Evolutionary conservation across 495 filamentous ascomycete species (phyloP), one percentile per base, ranked within the genome.

Genomic region (Annulohypoxylon nitens): DNA sequence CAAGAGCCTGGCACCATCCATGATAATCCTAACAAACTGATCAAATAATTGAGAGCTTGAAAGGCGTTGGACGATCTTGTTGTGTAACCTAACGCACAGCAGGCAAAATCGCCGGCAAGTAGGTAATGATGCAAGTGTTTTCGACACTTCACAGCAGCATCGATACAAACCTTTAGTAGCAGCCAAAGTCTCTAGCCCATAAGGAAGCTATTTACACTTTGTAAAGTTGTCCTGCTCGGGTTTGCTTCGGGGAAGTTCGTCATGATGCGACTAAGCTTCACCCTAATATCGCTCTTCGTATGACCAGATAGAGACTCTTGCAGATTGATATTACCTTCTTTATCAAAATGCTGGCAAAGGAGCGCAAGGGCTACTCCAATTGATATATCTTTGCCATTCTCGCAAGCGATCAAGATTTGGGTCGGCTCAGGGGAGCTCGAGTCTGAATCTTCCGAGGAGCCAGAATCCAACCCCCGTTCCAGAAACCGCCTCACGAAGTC

Each of bases 201-300:
- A 51, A 98, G 82, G 71, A 93, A 97, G 43, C 91, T 90, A 81
- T 98, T 97, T 43, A 98, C 90, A 62, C 90, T 91, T 78, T 97
- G 93, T 57, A 98, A 80, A 0, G 93, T 97, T 33, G 90, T 86
- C 45, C 95, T 85, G 68, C 89, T 91, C 0, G 94, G 94, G 76
- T 96, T 97, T 14, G 90, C 90, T 69, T 91, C 90, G 20, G 92
- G 90, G 71, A 90, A 86, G 0, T 90, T 88, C 14, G 87, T 90
- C 67, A 93, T 90, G 60, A 98, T 92, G 84, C 90, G 92, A 7
- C 92, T 90, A 14, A 97, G 84, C 61, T 90, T 86, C 59, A 90
- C 88, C 61, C 91, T 88, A 75, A 98, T 93, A 54, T 90, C 85
- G n/a, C 83, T 83, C 79, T 98, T 98, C 79, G 88, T 87, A 48